Evolutionary conservation across 106 monocot genomes (phyloP), one percentile per base, ranked within the genome.

Genomic region (Dendrobium huoshanense): DNA sequence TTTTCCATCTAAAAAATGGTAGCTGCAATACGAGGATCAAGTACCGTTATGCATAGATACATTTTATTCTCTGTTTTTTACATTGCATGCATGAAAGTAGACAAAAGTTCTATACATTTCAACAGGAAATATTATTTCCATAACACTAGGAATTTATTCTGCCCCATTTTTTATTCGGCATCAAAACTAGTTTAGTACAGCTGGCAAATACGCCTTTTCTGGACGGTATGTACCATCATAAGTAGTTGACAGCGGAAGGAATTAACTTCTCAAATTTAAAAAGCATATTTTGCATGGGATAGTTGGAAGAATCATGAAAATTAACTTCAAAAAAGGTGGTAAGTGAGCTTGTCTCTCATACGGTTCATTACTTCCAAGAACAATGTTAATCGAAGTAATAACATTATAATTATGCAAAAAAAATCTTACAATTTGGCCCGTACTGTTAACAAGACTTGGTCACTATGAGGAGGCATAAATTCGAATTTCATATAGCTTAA

Each of bases 1-100:
- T 91, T 85, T 99, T 99, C 99, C 95, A 95, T 88, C 99, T 89
- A 55, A 99, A 86, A 81, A 86, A 87, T 61, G 99, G 99, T 59
- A 95, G 75, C 99, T 99, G 92, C 80, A 80, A 55, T 17, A 75
- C 56, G 13, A n/a, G 22, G 29, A 74, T 74, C 43, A 13, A 44
- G 74, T 44, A 70, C 41, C 19, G 22, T 74, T 74, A 74, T 20
- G 5, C 25, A 7, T 24, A 5, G 9, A 67, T 67, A 67, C 31
- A 67, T 67, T 67, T 67, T 70, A 33, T 65, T 65, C 64, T 65
- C 64, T 7, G 64, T 25, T 25, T 5, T 64, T 7, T 64, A 64
- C n/a, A 64, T 64, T 64, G 25, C 24, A n/a, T 13, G 7, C 64
- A n/a, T 64, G 64, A 8, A 64, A 64, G 20, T 59, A 58, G 4